phyloP scores from a whole-genome alignment of 306 rosid genomes.

The Acacia confusa region DNA sequence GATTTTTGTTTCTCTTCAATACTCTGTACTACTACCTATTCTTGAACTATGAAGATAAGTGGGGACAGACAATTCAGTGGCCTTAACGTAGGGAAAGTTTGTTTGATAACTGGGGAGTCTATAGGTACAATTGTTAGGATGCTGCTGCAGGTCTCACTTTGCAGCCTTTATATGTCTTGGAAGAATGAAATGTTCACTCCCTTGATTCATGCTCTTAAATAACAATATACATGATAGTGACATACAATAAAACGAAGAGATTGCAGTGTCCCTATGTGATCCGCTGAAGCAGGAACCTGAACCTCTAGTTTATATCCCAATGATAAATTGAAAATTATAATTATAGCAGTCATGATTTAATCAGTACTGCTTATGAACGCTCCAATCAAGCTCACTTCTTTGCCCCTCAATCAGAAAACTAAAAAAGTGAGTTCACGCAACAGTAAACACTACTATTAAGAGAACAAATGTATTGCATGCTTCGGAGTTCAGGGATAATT shows the following conservation, averaged over 20 bases:
- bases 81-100: background rate
- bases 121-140: background rate
- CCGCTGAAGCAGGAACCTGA: background rate
- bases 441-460: background rate
- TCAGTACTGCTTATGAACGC: background rate
- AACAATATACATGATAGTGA: background rate
- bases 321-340: background rate
- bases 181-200: constrained; percentile 7
- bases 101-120: background rate
- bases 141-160: background rate
- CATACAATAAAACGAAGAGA: background rate
- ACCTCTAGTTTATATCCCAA: constrained; percentile 1
- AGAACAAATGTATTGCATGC: background rate
- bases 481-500: background rate
- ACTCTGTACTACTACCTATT: background rate
- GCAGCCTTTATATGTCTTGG: background rate
- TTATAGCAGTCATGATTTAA: constrained; percentile 4
- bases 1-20: background rate
- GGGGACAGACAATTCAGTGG: background rate
- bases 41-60: background rate
- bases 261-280: background rate
- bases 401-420: constrained; percentile 3
- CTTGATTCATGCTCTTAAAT: background rate
- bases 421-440: background rate
- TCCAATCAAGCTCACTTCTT: background rate